Conservation (phyloP, 768 basidiomycete genomes). For the Crucibulum laeve region DNA sequence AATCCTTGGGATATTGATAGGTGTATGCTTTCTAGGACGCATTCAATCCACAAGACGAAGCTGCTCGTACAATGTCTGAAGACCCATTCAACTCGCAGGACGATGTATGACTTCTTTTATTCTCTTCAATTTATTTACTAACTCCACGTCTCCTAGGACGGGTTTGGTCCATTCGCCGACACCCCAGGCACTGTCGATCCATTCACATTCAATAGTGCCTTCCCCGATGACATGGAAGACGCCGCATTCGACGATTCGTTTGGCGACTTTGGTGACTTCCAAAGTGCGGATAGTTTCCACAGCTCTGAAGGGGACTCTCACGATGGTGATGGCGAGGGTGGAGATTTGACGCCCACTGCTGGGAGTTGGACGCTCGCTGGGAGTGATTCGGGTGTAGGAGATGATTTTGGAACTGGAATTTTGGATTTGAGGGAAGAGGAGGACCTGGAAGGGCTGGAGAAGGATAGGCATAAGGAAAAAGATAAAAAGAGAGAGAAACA, state of each 20-base stretch:
- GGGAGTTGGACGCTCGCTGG: constrained; percentile 72
- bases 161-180: constrained; percentile 82
- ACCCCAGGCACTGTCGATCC: constrained; percentile 40
- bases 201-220: constrained; percentile 58
- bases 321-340: constrained; percentile 19
- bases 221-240: constrained; percentile 62
- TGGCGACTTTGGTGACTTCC: constrained; percentile 82
- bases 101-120: constrained; percentile 35
- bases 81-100: constrained; percentile 51
- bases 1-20: background rate
- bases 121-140: constrained; percentile 7
- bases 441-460: no score
- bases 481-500: no score
- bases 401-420: background rate
- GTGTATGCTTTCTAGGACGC: constrained; percentile 34
- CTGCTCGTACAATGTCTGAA: constrained; percentile 32
- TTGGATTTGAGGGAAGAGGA: no score
- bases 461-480: no score
- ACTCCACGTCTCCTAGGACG: constrained; percentile 37
- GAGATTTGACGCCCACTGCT: constrained; percentile 56
- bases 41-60: constrained; percentile 35
- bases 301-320: background rate
- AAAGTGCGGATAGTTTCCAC: constrained; percentile 33
- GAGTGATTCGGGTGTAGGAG: constrained; percentile 3
- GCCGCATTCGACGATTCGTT: constrained; percentile 63